Evolutionary conservation across 2,329 filamentous ascomycete species (phyloP).

Genomic region (Ophiostoma novo-ulmi): DNA sequence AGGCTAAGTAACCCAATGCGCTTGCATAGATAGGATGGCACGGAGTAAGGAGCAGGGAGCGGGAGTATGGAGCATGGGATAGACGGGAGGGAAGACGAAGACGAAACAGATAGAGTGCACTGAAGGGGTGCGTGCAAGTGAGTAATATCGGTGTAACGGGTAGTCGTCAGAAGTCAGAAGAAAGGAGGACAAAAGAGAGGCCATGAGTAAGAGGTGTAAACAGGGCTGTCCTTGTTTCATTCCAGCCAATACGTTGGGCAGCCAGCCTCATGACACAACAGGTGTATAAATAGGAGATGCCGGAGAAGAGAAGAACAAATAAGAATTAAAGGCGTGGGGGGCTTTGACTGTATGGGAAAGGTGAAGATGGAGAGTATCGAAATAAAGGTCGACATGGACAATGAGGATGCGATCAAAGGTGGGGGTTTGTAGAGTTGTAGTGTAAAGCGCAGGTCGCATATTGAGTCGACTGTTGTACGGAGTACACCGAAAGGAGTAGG

Average conservation of each 20-base stretch:
- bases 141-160: conserved; percentile 11
- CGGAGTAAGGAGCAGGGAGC: not conserved
- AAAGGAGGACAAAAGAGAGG: not conserved
- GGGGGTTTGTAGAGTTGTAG: not conserved
- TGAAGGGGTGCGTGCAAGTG: conserved; percentile 13
- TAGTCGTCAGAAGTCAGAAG: not conserved
- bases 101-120: conserved; percentile 12
- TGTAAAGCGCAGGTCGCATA: not conserved
- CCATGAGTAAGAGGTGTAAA: not conserved
- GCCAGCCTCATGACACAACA: conserved; percentile 8
- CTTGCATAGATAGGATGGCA: not conserved
- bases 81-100: not conserved
- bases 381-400: not conserved
- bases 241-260: not conserved
- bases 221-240: conserved; percentile 14
- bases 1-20: not conserved
- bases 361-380: not conserved
- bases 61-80: not conserved
- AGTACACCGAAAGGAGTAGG: not conserved
- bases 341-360: not conserved
- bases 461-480: not conserved
- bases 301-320: not conserved
- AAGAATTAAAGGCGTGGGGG: not conserved
- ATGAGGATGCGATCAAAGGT: not conserved
- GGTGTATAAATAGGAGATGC: not conserved